Percentiles rank a stretch among this genome's conserved stretches.
Evolutionary conservation across 192 early-diverging fungal genomes (phyloP).

Genomic region (Coemansia sp.): DNA sequence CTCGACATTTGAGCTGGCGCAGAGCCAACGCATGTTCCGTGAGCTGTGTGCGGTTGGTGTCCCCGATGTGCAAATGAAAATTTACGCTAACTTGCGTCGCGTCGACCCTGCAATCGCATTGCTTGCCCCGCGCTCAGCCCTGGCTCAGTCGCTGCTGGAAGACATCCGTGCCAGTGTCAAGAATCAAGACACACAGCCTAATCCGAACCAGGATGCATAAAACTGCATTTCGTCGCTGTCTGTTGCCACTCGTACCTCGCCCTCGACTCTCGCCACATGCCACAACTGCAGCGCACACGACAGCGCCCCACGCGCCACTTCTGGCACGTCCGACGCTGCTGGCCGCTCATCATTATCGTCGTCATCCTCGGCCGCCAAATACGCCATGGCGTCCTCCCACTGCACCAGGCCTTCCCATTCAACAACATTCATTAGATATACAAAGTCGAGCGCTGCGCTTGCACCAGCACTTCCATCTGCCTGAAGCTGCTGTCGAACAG

Average conservation of each 20-base stretch:
- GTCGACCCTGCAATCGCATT: conserved; percentile 53
- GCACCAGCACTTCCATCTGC: neutral
- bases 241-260: conserved; percentile 14
- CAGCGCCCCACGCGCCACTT: conserved; percentile 18
- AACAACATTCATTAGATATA: neutral
- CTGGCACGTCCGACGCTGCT: conserved; percentile 29
- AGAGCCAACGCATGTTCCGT: conserved; percentile 52
- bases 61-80: conserved; percentile 53
- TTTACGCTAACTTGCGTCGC: conserved; percentile 51
- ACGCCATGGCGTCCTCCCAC: conserved; percentile 27
- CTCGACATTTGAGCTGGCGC: conserved; percentile 51
- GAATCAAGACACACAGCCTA: conserved; percentile 9
- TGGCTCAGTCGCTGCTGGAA: conserved; percentile 51
- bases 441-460: neutral
- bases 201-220: conserved; percentile 44
- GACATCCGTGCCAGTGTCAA: conserved; percentile 27
- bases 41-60: conserved; percentile 50
- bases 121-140: conserved; percentile 43
- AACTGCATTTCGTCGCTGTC: conserved; percentile 39
- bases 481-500: neutral
- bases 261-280: neutral
- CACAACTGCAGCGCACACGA: conserved; percentile 20
- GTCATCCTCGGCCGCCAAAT: conserved; percentile 7
- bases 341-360: conserved; percentile 34
- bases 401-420: neutral